phyloP scores from a whole-genome alignment of 805 yeast species.

The Torulaspora microellipsoides region DNA sequence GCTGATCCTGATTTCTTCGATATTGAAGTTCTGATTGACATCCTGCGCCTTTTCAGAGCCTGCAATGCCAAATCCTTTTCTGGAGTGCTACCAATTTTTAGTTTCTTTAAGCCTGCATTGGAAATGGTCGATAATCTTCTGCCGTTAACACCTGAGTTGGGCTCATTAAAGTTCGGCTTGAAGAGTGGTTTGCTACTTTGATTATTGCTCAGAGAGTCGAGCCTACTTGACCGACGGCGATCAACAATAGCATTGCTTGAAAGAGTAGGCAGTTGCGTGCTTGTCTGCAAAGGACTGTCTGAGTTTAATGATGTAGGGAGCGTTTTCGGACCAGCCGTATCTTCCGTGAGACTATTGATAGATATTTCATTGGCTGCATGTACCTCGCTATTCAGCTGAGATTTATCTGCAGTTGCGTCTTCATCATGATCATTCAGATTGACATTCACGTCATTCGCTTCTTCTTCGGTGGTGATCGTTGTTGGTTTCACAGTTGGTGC shows the following conservation, averaged over 20 bases:
- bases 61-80: constrained; percentile 29
- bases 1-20: constrained; percentile 27
- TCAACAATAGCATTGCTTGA: neutral
- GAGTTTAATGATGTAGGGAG: neutral
- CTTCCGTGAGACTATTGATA: neutral
- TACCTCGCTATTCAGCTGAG: neutral
- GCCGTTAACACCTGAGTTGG: constrained; percentile 7
- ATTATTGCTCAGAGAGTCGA: constrained; percentile 36
- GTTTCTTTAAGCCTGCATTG: constrained; percentile 17
- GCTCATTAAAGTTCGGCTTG: constrained; percentile 20
- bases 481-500: constrained; percentile 29
- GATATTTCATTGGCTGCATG: neutral
- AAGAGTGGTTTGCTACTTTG: constrained; percentile 35
- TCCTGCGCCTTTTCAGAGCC: constrained; percentile 30
- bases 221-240: constrained; percentile 34
- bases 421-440: constrained; percentile 3
- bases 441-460: constrained; percentile 1
- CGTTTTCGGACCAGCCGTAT: neutral
- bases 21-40: constrained; percentile 25
- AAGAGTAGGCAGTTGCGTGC: constrained; percentile 7
- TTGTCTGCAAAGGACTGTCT: constrained; percentile 4
- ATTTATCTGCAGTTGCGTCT: constrained; percentile 1
- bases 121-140: constrained; percentile 28
- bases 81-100: constrained; percentile 18
- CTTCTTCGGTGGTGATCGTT: constrained; percentile 12